Evolutionary conservation across 345 rosid genomes (phyloP).

Genomic region (Erucastrum elatum): DNA sequence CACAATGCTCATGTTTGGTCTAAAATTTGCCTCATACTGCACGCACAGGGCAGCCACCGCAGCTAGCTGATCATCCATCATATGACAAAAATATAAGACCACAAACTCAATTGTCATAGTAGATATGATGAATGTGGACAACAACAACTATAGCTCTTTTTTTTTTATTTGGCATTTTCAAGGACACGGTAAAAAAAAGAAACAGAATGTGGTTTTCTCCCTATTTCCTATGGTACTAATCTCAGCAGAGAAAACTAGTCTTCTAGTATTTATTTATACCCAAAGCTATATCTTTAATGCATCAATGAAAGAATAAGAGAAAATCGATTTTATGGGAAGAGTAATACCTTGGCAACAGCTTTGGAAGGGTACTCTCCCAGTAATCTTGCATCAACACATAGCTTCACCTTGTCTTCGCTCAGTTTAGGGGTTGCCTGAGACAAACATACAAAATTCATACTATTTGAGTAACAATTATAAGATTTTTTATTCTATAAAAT

Average conservation of each 20-base stretch:
- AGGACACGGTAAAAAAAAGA: background rate
- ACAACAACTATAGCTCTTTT: background rate
- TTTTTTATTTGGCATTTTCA: background rate
- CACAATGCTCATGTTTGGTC: constrained; percentile 81
- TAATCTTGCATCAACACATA: constrained; percentile 66
- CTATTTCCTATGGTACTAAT: background rate
- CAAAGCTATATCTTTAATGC: too few relatives aligned
- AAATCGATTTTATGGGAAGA: too few relatives aligned
- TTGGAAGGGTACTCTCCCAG: constrained; percentile 66
- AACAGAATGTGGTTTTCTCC: background rate
- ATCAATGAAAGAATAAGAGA: too few relatives aligned
- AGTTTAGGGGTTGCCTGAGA: constrained; percentile 77
- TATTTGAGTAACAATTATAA: background rate
- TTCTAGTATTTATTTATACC: background rate
- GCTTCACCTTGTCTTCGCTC: constrained; percentile 76
- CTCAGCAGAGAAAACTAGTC: constrained; percentile 1
- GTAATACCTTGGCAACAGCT: constrained; percentile 69
- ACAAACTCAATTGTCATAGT: background rate
- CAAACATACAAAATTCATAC: constrained; percentile 6
- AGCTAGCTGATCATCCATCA: constrained; percentile 53
- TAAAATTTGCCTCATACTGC: constrained; percentile 76
- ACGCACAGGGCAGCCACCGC: constrained; percentile 78
- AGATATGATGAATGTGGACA: background rate
- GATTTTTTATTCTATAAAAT: background rate
- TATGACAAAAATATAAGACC: background rate